Base-by-base conservation (phyloP, 2,329 filamentous ascomycete genomes). In the Venturia oleaginea region DNA sequence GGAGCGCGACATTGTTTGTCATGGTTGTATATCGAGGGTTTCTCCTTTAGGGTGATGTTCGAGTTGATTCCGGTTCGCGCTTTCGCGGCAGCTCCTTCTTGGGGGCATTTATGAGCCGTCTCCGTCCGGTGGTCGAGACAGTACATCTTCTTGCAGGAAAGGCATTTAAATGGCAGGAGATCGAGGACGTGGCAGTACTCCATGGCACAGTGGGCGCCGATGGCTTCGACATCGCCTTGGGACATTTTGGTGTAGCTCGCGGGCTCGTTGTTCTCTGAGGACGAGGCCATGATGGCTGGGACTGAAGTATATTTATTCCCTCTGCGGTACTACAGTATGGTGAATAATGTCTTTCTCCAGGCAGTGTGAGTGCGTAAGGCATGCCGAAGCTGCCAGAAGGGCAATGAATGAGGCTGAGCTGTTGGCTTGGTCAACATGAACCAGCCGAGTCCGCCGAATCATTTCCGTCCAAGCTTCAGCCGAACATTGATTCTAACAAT, bases 121-220 rank as follows among this genome's bases (percentile, higher is more conserved):
- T 97, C 93, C 71, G 86, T 88, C 64, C 93, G 90, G 81, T 99
- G 94, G 73, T 97, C 93, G 69, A 96, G 88, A 75, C 95, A 99
- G 79, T 87, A 99, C 19, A 89, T 93, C 78, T 81, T 81, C 71
- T 79, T 84, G 78, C 94, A 99, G 69, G 90, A 94, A 74, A 95
- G 90, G 79, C 94, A 99, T 72, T 86, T 84, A 76, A 97, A 97
- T 4, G 94, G 94, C 4, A 99, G 85, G 76, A 99, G 97, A 77
- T 97, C 94, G 66, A 97, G 89, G 73, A 94, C 90, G 74, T 92
- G 89, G 81, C 94, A 99, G 81, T 91, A 95, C 68, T 88, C 81
- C 77, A 90, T 88, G 76, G 97, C 86, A 83, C 94, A 99, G 80
- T 97, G 92, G 67, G 85, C 85, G 76, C 94, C 94, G 70, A 97